Conservation (phyloP, 495 filamentous ascomycete genomes). For the Aspergillus diversus region DNA sequence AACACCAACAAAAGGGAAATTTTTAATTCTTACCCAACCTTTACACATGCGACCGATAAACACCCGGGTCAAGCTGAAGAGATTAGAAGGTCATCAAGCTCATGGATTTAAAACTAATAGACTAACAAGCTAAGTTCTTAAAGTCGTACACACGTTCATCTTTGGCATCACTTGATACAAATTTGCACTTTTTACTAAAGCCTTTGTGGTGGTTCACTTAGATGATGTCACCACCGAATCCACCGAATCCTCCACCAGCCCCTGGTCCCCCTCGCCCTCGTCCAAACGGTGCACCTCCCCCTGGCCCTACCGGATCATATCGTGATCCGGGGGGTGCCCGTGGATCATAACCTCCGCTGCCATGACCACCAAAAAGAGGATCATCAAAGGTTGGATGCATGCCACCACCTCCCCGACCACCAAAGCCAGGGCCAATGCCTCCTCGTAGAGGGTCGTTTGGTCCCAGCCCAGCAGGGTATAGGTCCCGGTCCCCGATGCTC, state of each 20-base stretch:
- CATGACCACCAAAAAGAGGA: constrained; percentile 76
- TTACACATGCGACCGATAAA: no score
- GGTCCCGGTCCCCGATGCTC: constrained; percentile 78
- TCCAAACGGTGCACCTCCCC: constrained; percentile 53
- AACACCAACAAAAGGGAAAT: no score
- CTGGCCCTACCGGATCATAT: constrained; percentile 86
- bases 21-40: no score
- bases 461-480: constrained; percentile 86
- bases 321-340: constrained; percentile 61
- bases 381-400: constrained; percentile 98
- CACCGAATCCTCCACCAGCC: constrained; percentile 55
- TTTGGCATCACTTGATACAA: constrained; percentile 11
- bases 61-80: no score
- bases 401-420: constrained; percentile 64
- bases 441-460: constrained; percentile 80
- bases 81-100: no score
- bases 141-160: constrained; percentile 10
- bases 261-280: constrained; percentile 47
- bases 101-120: no score
- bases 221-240: constrained; percentile 72
- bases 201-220: constrained; percentile 40
- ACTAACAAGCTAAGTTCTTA: not conserved
- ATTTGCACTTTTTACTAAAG: not conserved
- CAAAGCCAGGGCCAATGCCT: constrained; percentile 58
- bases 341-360: constrained; percentile 45